Evolutionary conservation across 176 grass and related monocot species (phyloP), one percentile per base, ranked within the genome.

Genomic region (Alloteropsis semialata): DNA sequence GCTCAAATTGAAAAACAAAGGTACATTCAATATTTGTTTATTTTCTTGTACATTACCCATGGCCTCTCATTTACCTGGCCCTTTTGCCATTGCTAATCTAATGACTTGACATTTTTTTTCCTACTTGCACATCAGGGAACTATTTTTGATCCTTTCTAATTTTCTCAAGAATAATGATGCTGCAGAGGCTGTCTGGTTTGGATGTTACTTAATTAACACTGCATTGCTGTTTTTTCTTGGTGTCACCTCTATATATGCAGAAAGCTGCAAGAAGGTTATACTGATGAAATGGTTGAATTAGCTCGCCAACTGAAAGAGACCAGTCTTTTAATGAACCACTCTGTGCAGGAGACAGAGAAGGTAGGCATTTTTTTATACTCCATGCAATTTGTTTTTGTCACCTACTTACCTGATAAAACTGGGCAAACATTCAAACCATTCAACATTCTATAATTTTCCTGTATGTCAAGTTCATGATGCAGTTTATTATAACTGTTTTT

Each of bases 291-390:
- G 68, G 88, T 91, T 72, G 81, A 63, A 21, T 91, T 96, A 74
- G 90, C 81, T 58, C 55, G 62, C 21, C 90, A 96, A 74, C 84
- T 96, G 14, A 93, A 91, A 75, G 90, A 92, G 60, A 84, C 61
- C 50, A 91, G 86, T 78, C 70, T 92, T 79, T 5, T 90, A 59
- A 90, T 89, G 88, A 90, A 88, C 65, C 85, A 80, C 27, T 90
- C 90, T 79, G 75, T 96, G 79, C 85, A 96, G 44, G 82, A 87
- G 19, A 92, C 88, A 16, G 83, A 80, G 39, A 89, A 89, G 90
- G 90, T 88, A 72, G 11, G 13, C 32, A 30, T 36, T 51, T 46
- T 75, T 65, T 60, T 27, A 37, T 32, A 25, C 22, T 69, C 45
- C 8, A 17, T 55, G 30, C 25, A 5, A 46, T 9, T 50, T 78